Conservation (phyloP, 441 rosid species). For the Geranium incanum region DNA sequence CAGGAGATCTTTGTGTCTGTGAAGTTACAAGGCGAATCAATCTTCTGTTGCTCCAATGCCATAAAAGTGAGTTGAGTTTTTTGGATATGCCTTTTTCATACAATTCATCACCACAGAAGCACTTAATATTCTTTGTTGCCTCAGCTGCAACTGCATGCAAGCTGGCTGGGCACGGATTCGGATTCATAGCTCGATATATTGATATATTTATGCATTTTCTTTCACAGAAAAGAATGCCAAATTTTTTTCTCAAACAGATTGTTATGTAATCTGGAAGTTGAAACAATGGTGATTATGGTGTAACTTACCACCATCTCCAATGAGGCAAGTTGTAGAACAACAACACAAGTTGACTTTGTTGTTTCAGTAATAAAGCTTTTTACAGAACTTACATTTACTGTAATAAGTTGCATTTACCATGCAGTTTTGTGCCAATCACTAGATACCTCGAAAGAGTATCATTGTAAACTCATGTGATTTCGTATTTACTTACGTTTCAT, state of each 20-base stretch:
- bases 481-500: too few species aligned
- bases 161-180: not conserved
- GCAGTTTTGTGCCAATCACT: too few species aligned
- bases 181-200: not conserved
- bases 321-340: not conserved
- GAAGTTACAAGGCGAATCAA: not conserved
- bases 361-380: not conserved
- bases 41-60: not conserved
- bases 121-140: not conserved
- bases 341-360: not conserved
- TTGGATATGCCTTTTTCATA: not conserved
- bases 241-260: not conserved
- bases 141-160: not conserved
- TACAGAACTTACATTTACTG: not conserved
- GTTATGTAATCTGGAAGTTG: not conserved
- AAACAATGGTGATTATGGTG: not conserved
- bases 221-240: not conserved
- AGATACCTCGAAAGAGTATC: too few species aligned
- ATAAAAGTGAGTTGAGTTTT: too few species aligned
- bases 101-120: not conserved
- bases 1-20: constrained; percentile 45
- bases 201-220: not conserved
- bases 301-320: not conserved
- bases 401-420: not conserved
- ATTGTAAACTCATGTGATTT: too few species aligned